Conservation (phyloP, 148 eudicot genomes). For the Spergularia marina region DNA sequence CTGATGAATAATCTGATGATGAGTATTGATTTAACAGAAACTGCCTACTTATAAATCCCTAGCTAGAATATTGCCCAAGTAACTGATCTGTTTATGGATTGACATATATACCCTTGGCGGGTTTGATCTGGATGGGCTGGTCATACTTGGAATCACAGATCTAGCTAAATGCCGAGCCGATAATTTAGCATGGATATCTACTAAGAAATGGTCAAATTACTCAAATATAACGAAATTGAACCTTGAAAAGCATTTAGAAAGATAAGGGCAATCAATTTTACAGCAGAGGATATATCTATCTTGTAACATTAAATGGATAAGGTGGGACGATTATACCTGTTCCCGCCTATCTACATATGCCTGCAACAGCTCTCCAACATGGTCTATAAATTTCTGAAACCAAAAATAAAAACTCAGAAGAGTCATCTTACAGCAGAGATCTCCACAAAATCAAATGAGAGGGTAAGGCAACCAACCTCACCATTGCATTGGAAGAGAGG, state of each 20-base stretch:
- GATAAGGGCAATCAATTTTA: not conserved
- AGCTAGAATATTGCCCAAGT: too few species aligned
- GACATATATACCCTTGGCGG: too few species aligned
- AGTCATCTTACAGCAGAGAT: conserved; percentile 5
- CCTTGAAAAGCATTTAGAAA: not conserved
- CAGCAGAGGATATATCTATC: not conserved
- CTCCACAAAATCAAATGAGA: conserved; percentile 19
- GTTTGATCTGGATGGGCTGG: too few species aligned
- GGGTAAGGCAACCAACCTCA: conserved; percentile 43
- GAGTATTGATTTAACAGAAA: too few species aligned
- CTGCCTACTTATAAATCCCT: too few species aligned
- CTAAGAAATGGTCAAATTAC: not conserved
- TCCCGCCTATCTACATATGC: conserved; percentile 94
- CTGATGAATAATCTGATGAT: too few species aligned
- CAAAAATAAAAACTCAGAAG: conserved; percentile 19
- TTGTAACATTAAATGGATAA: not conserved
- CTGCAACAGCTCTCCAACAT: conserved; percentile 88
- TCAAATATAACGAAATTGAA: not conserved
- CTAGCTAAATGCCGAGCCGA: not conserved
- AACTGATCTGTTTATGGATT: too few species aligned
- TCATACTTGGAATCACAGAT: not conserved
- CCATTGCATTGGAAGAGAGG: conserved; percentile 97
- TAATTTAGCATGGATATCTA: not conserved
- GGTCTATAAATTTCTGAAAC: conserved; percentile 89
- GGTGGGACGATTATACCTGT: conserved; percentile 52